Base-by-base conservation (phyloP, 371 early-diverging fungal species). In the Syncephalastrum racemosum region DNA sequence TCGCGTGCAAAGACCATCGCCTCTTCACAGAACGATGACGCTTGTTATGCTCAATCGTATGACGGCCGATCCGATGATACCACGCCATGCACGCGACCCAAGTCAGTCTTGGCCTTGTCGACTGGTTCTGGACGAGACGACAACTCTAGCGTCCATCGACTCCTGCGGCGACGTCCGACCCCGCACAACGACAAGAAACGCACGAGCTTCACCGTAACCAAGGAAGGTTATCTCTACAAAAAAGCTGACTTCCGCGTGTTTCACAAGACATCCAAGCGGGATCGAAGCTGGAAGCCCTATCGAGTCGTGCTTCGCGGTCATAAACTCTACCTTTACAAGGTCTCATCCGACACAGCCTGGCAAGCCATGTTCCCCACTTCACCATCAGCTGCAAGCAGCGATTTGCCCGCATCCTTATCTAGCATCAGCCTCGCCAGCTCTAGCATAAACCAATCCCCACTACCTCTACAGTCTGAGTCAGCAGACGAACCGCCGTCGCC, bases 211-310 rank as follows among this genome's bases (percentile, higher is more conserved):
- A 71, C 73, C 36, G 64, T 78, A 10, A 42, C 68, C 6, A 78
- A 82, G 56, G 87, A 87, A 62, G 88, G 88, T 3, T 86, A 77
- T 54, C 62, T 88, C 19, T 84, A 80, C 64, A 85, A 85, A 65
- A 86, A 85, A 62, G 78, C 82, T 20, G 86, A 88, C 58, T 71
- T 80, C 39, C 71, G 76, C 44, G 71, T 81, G 13, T 81, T 81
- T 43, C 77, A 80, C 59, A 71, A 70, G 25, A 64, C 74, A 40
- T 65, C 65, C 22, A 68, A 73, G 31, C 60, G 79, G 13, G 86
- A 85, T n/a, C 83, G 89, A 48, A 85, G 90, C 22, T 92, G 92
- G 92, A 90, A 88, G 68, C 79, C 88, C 4, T 92, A 92, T 64
- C 80, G 80, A 18, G 90, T 90, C 4, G 75, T 83, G 7, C 63